Evolutionary conservation across 805 yeast species (phyloP), one percentile per base, ranked within the genome.

Genomic region (Ogataea corticis): DNA sequence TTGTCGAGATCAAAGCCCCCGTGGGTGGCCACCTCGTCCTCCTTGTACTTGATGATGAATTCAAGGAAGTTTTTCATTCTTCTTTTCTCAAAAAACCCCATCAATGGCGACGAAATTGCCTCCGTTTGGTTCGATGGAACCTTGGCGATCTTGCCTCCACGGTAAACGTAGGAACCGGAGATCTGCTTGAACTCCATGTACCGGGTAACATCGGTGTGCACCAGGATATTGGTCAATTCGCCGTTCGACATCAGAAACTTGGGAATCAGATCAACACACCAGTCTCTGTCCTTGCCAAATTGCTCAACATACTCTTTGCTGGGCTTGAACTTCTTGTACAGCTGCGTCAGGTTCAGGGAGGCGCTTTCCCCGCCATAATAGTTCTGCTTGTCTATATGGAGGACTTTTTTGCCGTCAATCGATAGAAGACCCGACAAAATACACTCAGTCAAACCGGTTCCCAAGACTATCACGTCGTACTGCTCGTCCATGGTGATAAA

Each of bases 231-330:
- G 52, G 97, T 94, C 67, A 94, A 79, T 65, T 92, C 99, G 33
- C 99, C 99, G 63, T 90, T 88, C 44, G 97, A 91, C 99, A 94
- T 94, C 57, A 94, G 73, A 58, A 94, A 91, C 70, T 94, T 94
- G 35, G 99, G 99, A 61, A 94, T 89, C 69, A 94, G 76, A 65
- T 94, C 99, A 42, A 94, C 94, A 69, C 95, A 90, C 97, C 98
- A 94, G 67, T 94, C 98, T 53, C 98, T 80, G 62, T 89, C 96
- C 61, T 95, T 82, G 41, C 99, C 98, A 51, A 83, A 78, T 51
- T 80, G 76, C 16, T 73, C 75, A 50, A 83, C 85, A 33, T 88
- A 84, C 55, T 79, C 77, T 51, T 82, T 86, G 41, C 79, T 73
- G 27, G 97, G 96, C 64, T 90, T 88, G 76, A 90, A 91, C 70